phyloP scores from a whole-genome alignment of 495 filamentous ascomycete species.

The Trichocladium antarcticum region DNA sequence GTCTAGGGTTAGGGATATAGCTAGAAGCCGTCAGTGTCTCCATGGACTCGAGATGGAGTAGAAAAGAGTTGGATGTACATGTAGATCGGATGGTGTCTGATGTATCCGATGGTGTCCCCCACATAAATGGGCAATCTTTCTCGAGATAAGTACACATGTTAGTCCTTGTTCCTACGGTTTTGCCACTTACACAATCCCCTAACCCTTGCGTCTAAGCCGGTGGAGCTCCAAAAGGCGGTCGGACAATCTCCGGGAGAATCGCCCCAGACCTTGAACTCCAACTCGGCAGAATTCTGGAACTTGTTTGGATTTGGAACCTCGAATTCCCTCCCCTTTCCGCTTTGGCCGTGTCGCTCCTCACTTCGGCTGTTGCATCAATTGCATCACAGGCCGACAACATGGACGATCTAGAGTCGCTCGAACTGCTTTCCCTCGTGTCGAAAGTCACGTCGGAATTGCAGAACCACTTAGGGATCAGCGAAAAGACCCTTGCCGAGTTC shows the following conservation, averaged over 20 bases:
- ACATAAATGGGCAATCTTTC: too few species aligned
- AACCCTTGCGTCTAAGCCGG: too few species aligned
- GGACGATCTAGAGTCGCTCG: conserved; percentile 83
- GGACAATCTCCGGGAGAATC: conserved; percentile 9
- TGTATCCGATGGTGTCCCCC: too few species aligned
- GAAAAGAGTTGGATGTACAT: too few species aligned
- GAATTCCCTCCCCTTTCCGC: neutral
- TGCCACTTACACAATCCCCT: too few species aligned
- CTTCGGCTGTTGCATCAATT: neutral
- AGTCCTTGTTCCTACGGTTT: too few species aligned
- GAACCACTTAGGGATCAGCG: conserved; percentile 85
- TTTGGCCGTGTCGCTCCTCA: neutral
- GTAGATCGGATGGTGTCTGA: too few species aligned
- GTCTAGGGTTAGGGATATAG: conserved; percentile 8
- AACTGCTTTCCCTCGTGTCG: conserved; percentile 85
- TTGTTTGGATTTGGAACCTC: neutral
- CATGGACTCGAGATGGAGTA: too few species aligned
- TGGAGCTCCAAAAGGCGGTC: neutral
- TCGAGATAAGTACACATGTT: too few species aligned
- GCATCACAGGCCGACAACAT: conserved; percentile 37
- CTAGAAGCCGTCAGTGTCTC: too few species aligned
- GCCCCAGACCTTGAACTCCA: neutral
- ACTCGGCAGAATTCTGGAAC: neutral
- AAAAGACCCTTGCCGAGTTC: conserved; percentile 93
- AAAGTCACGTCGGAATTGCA: conserved; percentile 89